phyloP scores from a whole-genome alignment of 1,284 basidiomycete genomes.

The Anthracocystis setariae region DNA sequence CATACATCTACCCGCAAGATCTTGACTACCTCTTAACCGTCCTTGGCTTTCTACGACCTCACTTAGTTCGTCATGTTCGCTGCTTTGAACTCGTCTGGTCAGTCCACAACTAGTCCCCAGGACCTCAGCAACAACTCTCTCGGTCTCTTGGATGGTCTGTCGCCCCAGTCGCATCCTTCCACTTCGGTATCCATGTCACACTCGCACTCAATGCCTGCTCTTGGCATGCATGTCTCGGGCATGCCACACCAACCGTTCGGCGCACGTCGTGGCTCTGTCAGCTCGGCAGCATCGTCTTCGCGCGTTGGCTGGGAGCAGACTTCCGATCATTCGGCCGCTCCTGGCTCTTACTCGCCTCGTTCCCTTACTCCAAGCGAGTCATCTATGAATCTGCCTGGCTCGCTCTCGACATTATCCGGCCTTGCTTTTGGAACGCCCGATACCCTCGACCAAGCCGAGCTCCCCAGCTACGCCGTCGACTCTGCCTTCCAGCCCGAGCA shows the following conservation, averaged over 20 bases:
- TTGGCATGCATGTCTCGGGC: conserved; percentile 13
- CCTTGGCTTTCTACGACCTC: not conserved
- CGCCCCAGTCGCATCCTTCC: conserved; percentile 15
- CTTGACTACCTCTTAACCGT: not conserved
- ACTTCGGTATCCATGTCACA: conserved; percentile 38
- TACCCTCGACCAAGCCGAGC: conserved; percentile 19
- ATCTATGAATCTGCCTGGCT: conserved; percentile 39
- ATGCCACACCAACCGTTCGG: conserved; percentile 16
- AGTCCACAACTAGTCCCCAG: conserved; percentile 5
- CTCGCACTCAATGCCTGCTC: conserved; percentile 36
- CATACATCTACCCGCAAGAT: not conserved
- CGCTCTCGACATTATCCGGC: conserved; percentile 43
- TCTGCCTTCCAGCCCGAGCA: conserved; percentile 33
- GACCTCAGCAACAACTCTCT: conserved; percentile 33
- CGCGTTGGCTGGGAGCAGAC: conserved; percentile 30
- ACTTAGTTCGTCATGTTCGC: conserved; percentile 19
- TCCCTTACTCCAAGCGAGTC: conserved; percentile 46
- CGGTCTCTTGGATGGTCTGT: conserved; percentile 41
- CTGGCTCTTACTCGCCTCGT: conserved; percentile 43
- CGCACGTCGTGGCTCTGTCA: conserved; percentile 35
- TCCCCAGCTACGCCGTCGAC: conserved; percentile 19
- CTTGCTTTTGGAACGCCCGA: conserved; percentile 44
- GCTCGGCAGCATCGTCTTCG: conserved; percentile 44
- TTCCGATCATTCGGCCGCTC: conserved; percentile 21
- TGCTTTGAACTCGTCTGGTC: conserved; percentile 12